phyloP scores from a whole-genome alignment of 805 yeast genomes.

The Soucietia sequanensis region DNA sequence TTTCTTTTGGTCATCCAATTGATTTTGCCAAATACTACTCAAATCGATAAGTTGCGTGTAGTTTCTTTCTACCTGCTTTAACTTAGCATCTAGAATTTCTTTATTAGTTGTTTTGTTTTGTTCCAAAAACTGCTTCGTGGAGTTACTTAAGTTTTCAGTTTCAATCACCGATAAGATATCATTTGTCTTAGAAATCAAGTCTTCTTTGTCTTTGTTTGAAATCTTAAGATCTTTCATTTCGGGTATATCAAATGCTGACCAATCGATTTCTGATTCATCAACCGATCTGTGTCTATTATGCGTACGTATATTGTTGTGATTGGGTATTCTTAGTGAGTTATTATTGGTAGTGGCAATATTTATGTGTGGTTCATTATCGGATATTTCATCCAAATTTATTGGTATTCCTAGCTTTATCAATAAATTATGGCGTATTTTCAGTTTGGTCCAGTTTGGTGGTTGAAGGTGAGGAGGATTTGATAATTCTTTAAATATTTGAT shows the following conservation, averaged over 20 bases:
- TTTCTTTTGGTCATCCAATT: conserved; percentile 46
- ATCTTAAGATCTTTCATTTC: conserved; percentile 31
- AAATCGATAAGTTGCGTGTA: conserved; percentile 24
- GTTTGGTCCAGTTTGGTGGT: conserved; percentile 69
- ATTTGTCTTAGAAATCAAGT: conserved; percentile 22
- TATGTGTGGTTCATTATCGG: conserved; percentile 1
- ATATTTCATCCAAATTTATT: conserved; percentile 59
- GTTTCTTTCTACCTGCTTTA: conserved; percentile 29
- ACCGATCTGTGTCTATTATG: conserved; percentile 20
- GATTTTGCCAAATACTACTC: conserved; percentile 50
- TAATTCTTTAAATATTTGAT: conserved; percentile 45
- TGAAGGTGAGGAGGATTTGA: conserved; percentile 47
- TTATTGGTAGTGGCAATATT: not conserved
- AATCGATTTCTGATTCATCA: conserved; percentile 30
- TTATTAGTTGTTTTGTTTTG: conserved; percentile 11
- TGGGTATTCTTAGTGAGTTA: conserved; percentile 1
- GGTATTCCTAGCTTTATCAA: conserved; percentile 71
- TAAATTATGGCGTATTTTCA: conserved; percentile 62
- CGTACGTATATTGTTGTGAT: no score
- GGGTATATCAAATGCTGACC: conserved; percentile 38
- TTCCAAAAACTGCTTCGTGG: conserved; percentile 25
- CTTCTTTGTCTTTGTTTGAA: conserved; percentile 22
- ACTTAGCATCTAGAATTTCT: conserved; percentile 31
- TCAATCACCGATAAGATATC: conserved; percentile 30
- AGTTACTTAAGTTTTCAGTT: conserved; percentile 32